Evolutionary conservation across 2,329 filamentous ascomycete genomes (phyloP).

Genomic region (Sporothrix brunneoviolacea): DNA sequence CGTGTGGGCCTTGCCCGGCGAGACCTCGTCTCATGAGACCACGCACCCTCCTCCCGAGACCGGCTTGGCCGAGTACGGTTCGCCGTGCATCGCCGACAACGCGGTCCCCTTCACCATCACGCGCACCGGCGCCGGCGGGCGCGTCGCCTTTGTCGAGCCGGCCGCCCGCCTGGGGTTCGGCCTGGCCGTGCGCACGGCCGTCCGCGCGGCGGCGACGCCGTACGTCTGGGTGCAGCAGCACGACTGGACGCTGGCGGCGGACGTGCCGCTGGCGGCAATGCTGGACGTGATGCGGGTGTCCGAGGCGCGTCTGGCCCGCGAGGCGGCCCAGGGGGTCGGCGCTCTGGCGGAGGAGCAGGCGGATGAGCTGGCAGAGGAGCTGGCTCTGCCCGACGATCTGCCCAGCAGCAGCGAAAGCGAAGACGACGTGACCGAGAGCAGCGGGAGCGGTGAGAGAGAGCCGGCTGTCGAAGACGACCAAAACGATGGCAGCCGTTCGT

Average conservation of each 20-base stretch:
- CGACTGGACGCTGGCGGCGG: conserved; percentile 44
- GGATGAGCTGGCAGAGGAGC: not conserved
- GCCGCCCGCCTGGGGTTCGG: conserved; percentile 44
- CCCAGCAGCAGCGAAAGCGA: no score
- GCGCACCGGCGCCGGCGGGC: conserved; percentile 28
- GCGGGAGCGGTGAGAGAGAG: not conserved
- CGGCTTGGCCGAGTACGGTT: conserved; percentile 43
- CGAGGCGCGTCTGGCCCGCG: conserved; percentile 12
- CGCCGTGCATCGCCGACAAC: conserved; percentile 24
- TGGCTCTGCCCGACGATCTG: not conserved
- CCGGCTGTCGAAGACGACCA: not conserved
- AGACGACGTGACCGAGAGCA: not conserved
- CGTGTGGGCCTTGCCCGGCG: no score
- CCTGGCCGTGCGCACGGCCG: conserved; percentile 44
- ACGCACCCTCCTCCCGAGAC: no score
- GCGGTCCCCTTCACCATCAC: conserved; percentile 31
- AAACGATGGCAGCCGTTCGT: not conserved
- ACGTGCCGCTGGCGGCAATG: conserved; percentile 38
- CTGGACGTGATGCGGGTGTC: conserved; percentile 39
- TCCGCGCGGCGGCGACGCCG: conserved; percentile 39
- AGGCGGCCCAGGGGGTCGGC: not conserved
- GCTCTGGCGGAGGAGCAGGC: not conserved
- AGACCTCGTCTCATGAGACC: no score
- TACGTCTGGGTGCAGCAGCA: conserved; percentile 54
- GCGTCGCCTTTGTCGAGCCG: conserved; percentile 44